Evolutionary conservation across 768 basidiomycete genomes (phyloP), one percentile per base, ranked within the genome.

Genomic region (Hygrophorus russula): DNA sequence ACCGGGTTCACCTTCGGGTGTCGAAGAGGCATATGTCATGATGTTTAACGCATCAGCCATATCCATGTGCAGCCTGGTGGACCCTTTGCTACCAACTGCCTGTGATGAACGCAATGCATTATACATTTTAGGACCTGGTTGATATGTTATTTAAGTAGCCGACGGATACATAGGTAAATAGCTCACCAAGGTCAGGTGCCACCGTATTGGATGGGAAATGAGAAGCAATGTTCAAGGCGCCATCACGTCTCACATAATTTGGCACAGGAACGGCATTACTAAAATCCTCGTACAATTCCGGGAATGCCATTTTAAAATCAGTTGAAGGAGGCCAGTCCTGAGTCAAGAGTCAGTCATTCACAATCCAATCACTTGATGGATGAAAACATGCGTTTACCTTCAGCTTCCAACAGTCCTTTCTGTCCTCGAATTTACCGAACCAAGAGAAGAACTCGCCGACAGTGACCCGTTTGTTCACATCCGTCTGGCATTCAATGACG

Each of bases 1-100:
- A 3, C 93, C 93, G 1, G 73, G 72, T 5, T 73, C 71, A 24
- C 82, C 78, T 18, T 83, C 72, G 8, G 65, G 58, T 37, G 70
- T 63, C 1, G 59, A 56, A 5, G 74, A 67, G 7, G 91, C 76
- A 56, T 78, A 80, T 1, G 87, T 73, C 85, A 96, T 87, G 47
- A 97, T 73, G 58, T 97, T 97, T 48, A 96, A 65, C 4, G 93
- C 92, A 53, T 92, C 91, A 0, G 86, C 86, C 77, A 92, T 88
- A 59, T 90, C 89, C 87, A 94, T 90, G 52, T 96, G 93, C 40
- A 96, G 62, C 45, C 87, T 69, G 8, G 92, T 96, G 15, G 87
- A 80, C 1, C 92, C 91, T 52, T 84, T 82, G 55, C 78, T 84
- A 3, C 82, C 82, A 24, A 66, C 58, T 3, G 61, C 57, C 52